Conservation (phyloP, 768 basidiomycete species). For the Paxillus ammoniavirescens region DNA sequence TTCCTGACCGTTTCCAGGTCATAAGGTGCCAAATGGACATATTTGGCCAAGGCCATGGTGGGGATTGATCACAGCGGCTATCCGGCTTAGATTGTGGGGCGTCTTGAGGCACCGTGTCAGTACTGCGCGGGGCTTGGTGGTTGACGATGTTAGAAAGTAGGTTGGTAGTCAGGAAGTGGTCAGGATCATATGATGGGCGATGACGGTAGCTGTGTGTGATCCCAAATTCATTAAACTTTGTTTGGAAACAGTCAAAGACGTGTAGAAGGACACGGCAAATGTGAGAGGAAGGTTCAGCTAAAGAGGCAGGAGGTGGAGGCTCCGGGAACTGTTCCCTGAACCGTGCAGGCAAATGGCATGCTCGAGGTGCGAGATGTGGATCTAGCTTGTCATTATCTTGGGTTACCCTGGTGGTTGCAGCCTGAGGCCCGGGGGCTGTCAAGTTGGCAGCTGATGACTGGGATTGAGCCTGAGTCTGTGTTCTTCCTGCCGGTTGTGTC, state of each 20-base stretch:
- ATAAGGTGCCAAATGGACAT: conserved; percentile 3
- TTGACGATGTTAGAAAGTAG: background rate
- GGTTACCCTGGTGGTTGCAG: no score
- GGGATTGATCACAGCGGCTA: background rate
- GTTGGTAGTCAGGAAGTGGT: background rate
- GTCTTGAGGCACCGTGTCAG: background rate
- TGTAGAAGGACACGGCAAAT: background rate
- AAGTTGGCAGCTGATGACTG: no score
- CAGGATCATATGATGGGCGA: conserved; percentile 3
- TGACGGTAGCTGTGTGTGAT: background rate
- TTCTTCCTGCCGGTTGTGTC: no score
- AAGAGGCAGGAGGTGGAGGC: background rate
- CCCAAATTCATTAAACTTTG: background rate
- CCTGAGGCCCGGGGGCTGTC: no score
- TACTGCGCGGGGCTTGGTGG: background rate
- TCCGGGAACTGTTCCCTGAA: background rate
- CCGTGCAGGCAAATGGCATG: background rate
- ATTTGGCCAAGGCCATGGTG: conserved; percentile 4
- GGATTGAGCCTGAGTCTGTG: no score
- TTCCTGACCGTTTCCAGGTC: background rate
- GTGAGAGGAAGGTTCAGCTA: background rate
- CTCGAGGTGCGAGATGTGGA: background rate
- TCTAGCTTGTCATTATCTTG: no score
- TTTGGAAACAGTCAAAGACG: background rate
- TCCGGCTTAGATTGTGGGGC: no score